These are phyloP conservation scores for Plantago ovata DNA, from an alignment of 257 asterid species.

Conservation along the genomic window DNA sequence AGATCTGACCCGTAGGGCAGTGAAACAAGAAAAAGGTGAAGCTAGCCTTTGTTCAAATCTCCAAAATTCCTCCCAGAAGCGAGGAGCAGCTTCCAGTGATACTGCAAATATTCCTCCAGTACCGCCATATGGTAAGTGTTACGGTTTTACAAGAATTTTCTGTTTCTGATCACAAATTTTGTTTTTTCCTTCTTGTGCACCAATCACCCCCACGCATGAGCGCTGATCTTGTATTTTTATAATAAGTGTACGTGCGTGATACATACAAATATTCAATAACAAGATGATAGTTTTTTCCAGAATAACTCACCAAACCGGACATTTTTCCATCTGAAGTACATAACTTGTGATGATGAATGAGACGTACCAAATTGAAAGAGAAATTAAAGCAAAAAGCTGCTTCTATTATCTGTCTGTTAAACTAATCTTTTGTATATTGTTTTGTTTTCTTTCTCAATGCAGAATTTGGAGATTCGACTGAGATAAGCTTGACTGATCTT, in stretches of 20 bases:
- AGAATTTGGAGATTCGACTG: slow-evolving; percentile 34
- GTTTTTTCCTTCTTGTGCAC: too few relatives aligned
- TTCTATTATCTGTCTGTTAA: not conserved
- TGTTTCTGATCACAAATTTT: too few relatives aligned
- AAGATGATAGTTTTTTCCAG: too few relatives aligned
- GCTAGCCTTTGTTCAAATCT: slow-evolving; percentile 19
- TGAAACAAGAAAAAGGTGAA: slow-evolving; percentile 26
- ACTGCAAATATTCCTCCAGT: slow-evolving; percentile 43
- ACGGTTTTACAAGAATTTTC: not conserved
- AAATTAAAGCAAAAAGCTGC: not conserved
- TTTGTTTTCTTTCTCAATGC: slow-evolving; percentile 17
- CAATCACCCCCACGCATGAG: too few relatives aligned
- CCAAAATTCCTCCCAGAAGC: slow-evolving; percentile 20
- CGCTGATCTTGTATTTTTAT: too few relatives aligned
- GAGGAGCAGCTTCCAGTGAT: slow-evolving; percentile 22
- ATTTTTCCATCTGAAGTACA: too few relatives aligned
- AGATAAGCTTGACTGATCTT: slow-evolving; percentile 42
- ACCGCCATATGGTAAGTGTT: slow-evolving; percentile 47
- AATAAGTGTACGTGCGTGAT: too few relatives aligned
- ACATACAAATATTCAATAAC: too few relatives aligned
- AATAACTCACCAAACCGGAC: too few relatives aligned
- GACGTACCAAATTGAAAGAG: too few relatives aligned
- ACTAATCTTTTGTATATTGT: not conserved
- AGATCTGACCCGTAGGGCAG: slow-evolving; percentile 19
- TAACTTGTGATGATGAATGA: too few relatives aligned